Base-by-base conservation (phyloP, 371 early-diverging fungal genomes). In the Apophysomyces elegans region DNA sequence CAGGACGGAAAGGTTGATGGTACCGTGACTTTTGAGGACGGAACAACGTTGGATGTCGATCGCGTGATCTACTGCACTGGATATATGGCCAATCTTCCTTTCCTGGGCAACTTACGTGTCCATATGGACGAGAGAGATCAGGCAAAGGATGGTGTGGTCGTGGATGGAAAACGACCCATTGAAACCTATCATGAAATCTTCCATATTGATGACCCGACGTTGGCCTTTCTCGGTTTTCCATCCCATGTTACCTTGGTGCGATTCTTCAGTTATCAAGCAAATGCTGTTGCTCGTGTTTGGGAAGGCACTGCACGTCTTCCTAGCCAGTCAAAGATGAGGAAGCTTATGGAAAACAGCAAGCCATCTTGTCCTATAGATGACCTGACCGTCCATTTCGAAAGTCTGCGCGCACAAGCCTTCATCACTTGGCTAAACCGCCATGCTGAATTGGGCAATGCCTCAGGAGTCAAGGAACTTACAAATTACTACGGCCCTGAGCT, bases 21-120 rank as follows among this genome's bases (percentile, higher is more conserved):
- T 0, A 63, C 62, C 1, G 68, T 82, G 37, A 60, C 60, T 38
- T 89, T 92, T 73, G 81, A 76, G 9, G 90, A 90, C 64, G 87
- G 83, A n/a, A 77, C 83, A 3, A 68, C 61, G 0, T 16, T 85
- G 4, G 75, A 78, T 4, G 74, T 90, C 16, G 91, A 92, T 62
- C 64, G 64, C 4, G 81, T 92, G 8, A 73, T 90, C 21, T 88
- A 84, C 45, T 88, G 88, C 61, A 92, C 91, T 1, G 92, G 92
- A 0, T 90, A 84, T 65, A 64, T 72, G 7, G 77, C 77, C 65
- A 75, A 82, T 16, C 73, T 81, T 47, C 76, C 79, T 0, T 86
- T 83, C 61, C 67, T 91, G 46, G 83, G 84, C n/a, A 66, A 71
- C 6, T 50, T 71, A 2, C 59, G 62, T 8, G 41, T 58, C 4